Base-by-base conservation (phyloP, 2,329 filamentous ascomycete genomes). In the Fusarium torreyae region DNA sequence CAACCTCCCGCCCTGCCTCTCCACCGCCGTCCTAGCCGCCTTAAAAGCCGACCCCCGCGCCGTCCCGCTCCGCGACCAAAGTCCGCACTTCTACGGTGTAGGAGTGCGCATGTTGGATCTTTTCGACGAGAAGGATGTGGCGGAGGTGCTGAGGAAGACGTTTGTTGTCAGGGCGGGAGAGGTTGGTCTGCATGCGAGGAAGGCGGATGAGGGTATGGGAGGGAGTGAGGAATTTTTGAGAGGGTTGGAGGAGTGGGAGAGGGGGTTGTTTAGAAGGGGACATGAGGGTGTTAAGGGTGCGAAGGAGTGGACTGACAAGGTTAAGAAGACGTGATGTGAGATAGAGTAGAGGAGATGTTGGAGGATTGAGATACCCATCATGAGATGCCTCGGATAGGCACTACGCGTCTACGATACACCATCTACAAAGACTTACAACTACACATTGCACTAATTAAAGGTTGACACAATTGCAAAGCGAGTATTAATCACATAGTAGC, bases 211-310 rank as follows among this genome's bases (percentile, higher is more conserved):
- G 13, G 81, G 75, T 28, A 81, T 86, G 14, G 81, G 88, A 79
- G 76, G 91, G 80, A 69, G 86, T 82, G 67, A 90, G 59, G 94
- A 98, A 71, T 98, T 98, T 74, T 83, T 98, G 73, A 86, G 92
- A 31, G 94, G 94, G 0, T 80, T 99, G 57, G 96, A 98, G 75
- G 94, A 98, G 82, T 94, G 90, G 79, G 96, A 99, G 83, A 87
- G 94, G 72, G 87, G 86, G 63, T 70, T 95, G 68, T 95, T 95
- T 76, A 86, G 91, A 45, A 88, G 88, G 62, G 89, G 90, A 1
- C 92, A 94, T 76, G 91, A 94, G 68, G 91, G 91, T 17, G 86
- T 89, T 3, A 94, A 91, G 78, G 84, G 87, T 9, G 86, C 88
- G 33, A 91, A 90, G 70, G 86, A 89, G 68, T 94, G 92, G 90